Evolutionary conservation across 2,329 filamentous ascomycete genomes (phyloP).

Genomic region (Fusarium sp.): DNA sequence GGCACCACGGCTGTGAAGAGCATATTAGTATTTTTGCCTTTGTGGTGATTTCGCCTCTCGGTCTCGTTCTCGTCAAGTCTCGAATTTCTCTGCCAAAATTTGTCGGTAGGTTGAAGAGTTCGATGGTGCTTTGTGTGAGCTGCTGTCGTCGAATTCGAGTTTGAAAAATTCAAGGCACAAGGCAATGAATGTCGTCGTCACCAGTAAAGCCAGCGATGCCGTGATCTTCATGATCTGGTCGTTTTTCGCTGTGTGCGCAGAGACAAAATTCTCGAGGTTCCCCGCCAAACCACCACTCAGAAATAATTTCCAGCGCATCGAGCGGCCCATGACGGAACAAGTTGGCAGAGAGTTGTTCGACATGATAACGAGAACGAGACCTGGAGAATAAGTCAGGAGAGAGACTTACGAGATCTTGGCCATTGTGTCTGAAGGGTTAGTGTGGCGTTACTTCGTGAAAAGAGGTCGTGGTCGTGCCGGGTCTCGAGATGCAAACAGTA

Average conservation of each 20-base stretch:
- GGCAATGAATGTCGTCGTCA: constrained; percentile 7
- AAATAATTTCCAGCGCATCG: constrained; percentile 22
- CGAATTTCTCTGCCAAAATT: constrained; percentile 33
- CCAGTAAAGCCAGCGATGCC: background rate
- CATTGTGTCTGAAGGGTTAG: constrained; percentile 65
- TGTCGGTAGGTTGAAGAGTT: background rate
- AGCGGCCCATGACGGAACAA: constrained; percentile 9
- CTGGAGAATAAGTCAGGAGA: constrained; percentile 2
- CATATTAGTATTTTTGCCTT: constrained; percentile 48
- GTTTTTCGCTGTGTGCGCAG: constrained; percentile 31
- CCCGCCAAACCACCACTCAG: constrained; percentile 27
- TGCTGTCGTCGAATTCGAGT: background rate
- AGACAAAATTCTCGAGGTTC: constrained; percentile 11
- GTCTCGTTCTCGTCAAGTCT: constrained; percentile 15
- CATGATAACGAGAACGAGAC: constrained; percentile 2
- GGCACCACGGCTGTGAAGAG: constrained; percentile 76
- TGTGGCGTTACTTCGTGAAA: constrained; percentile 55
- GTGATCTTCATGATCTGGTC: constrained; percentile 4
- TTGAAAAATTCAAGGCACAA: constrained; percentile 8
- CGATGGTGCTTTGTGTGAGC: background rate
- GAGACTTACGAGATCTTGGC: constrained; percentile 71
- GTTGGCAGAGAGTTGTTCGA: constrained; percentile 32
- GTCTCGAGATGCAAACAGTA: constrained; percentile 50
- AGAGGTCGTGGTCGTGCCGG: constrained; percentile 49
- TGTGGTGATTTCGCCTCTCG: background rate